Evolutionary conservation across 1,284 basidiomycete species (phyloP), one percentile per base, ranked within the genome.

Genomic region (Sporisorium iseilematis-ciliati): DNA sequence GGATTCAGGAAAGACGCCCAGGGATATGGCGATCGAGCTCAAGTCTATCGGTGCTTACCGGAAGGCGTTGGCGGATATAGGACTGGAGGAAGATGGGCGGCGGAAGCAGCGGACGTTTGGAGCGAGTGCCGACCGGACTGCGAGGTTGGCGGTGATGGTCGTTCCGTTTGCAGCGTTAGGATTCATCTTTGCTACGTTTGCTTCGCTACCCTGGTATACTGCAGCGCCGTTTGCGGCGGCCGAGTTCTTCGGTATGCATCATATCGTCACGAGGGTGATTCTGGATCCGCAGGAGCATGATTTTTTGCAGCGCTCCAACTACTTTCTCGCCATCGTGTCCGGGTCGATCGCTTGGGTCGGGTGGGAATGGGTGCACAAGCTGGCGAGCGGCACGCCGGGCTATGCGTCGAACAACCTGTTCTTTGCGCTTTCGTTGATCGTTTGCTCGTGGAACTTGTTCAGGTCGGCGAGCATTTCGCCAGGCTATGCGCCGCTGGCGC

Each of bases 21-120:
- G 92, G 55, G 97, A 98, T 80, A 95, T 99, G 93, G 95, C 97
- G 0, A 88, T 91, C 11, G 95, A 98, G 86, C 88, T 99, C 60
- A 87, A 82, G 55, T 93, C 92, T 70, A 85, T 94, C 31, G 91
- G 91, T 4, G 92, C 95, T 1, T 97, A 92, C 90, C 91, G 91
- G 79, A 90, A 91, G 16, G 96, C 93, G 0, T 85, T 98, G 70
- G 91, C 93, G 76, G 94, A 97, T 77, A 92, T 93, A 11, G 86
- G 86, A 0, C 61, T 81, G 18, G 81, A 85, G 53, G 72, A 74
- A 80, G 90, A 91, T 65, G 93, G 93, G 1, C 25, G 75, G 1
- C 52, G 62, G 20, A 75, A 74, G 40, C 54, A 60, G 42, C 52
- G 72, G 6, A 68, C 73, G 5, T 73, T 76, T 49, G 73, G 73